Conservation (phyloP, 495 filamentous ascomycete species). For the Opeltia flavorubescens region DNA sequence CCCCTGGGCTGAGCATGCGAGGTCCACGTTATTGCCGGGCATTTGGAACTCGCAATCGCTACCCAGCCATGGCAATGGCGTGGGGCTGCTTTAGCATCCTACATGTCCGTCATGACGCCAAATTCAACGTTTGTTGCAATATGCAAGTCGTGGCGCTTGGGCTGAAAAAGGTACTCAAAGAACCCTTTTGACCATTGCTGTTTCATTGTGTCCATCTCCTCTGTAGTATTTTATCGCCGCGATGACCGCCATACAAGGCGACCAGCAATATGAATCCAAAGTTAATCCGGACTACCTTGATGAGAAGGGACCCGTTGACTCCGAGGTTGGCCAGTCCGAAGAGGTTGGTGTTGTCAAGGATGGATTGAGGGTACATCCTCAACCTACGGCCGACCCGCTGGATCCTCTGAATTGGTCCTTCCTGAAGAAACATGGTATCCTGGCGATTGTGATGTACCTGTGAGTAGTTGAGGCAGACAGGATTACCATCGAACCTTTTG, state of each 20-base stretch:
- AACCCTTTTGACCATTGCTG: too few relatives aligned
- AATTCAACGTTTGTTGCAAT: too few relatives aligned
- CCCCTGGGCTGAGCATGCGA: too few relatives aligned
- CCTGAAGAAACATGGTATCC: conserved; percentile 34
- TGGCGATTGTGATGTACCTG: conserved; percentile 46
- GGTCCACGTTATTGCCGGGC: too few relatives aligned
- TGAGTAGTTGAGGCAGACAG: too few relatives aligned
- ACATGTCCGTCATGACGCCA: too few relatives aligned
- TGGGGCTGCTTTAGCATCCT: too few relatives aligned
- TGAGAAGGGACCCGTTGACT: conserved; percentile 1
- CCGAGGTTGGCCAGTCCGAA: background rate
- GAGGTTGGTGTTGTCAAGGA: conserved; percentile 14
- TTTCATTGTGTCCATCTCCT: too few relatives aligned
- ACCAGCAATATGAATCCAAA: conserved; percentile 28
- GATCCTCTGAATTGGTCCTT: conserved; percentile 46
- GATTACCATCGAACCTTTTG: background rate
- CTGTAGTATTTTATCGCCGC: background rate
- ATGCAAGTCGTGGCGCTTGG: too few relatives aligned
- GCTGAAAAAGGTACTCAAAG: too few relatives aligned
- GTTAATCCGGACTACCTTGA: conserved; percentile 28
- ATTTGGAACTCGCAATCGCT: too few relatives aligned
- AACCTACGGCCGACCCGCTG: conserved; percentile 36
- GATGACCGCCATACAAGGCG: background rate
- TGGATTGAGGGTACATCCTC: conserved; percentile 31
- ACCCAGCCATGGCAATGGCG: too few relatives aligned